Conservation (phyloP, 345 rosid species). For the Gossypioides kirkii region DNA sequence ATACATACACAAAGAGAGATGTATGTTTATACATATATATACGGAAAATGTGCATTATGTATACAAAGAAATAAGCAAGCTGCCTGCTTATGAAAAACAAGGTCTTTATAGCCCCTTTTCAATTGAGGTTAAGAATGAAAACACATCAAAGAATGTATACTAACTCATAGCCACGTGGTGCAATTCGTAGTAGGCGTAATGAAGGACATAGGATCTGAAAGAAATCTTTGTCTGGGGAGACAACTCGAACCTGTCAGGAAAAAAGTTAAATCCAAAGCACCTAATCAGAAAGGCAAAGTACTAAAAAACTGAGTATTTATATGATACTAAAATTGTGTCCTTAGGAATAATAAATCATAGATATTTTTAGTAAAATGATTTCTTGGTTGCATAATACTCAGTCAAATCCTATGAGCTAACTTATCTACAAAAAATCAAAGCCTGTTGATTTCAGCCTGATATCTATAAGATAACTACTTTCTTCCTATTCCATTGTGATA, state of each 20-base stretch:
- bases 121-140: background rate
- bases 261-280: slow-evolving; percentile 14
- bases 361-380: background rate
- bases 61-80: background rate
- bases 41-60: background rate
- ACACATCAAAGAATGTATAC: slow-evolving; percentile 23
- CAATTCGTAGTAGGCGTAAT: slow-evolving; percentile 83
- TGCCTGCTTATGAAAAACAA: background rate
- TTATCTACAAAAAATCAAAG: background rate
- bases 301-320: background rate
- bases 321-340: background rate
- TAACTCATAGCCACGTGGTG: slow-evolving; percentile 90
- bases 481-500: background rate
- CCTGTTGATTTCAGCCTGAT: background rate
- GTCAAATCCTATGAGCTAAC: background rate
- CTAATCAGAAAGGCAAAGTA: background rate
- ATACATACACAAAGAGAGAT: background rate
- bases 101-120: background rate
- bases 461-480: background rate
- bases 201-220: slow-evolving; percentile 95
- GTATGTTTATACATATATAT: too few relatives aligned
- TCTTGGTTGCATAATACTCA: background rate
- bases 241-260: slow-evolving; percentile 73
- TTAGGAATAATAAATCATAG: background rate
- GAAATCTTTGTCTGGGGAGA: slow-evolving; percentile 98